These are phyloP conservation scores for Fusarium continuum DNA, from an alignment of 2,329 filamentous ascomycete species.

Conservation along the genomic window DNA sequence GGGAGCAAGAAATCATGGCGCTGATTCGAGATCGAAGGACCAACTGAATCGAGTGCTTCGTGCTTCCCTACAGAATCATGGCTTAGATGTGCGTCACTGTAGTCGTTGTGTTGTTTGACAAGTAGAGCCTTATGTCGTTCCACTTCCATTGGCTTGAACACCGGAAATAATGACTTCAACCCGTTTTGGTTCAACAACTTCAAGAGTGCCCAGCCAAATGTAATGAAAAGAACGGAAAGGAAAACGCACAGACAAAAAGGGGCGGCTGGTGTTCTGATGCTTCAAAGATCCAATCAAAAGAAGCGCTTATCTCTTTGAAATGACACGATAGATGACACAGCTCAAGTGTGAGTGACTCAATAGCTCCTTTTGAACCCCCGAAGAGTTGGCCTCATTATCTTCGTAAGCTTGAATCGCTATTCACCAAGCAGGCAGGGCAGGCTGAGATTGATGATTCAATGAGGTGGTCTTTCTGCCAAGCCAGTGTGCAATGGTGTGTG, in stretches of 20 bases:
- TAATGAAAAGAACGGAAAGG: neutral
- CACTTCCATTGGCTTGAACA: no score
- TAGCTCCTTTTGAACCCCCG: neutral
- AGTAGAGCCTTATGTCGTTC: no score
- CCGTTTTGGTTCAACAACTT: no score
- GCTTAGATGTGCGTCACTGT: neutral
- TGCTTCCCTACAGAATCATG: neutral
- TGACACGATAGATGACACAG: neutral
- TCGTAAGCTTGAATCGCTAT: neutral
- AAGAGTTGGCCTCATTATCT: neutral
- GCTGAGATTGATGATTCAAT: neutral
- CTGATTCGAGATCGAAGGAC: conserved; percentile 9
- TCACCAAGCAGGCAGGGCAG: neutral
- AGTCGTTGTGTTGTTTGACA: no score
- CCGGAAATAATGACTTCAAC: no score
- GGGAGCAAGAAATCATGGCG: neutral
- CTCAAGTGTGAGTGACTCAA: neutral
- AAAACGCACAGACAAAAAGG: no score
- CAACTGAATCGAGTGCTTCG: neutral
- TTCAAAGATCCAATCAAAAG: neutral
- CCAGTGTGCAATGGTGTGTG: neutral
- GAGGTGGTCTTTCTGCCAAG: neutral
- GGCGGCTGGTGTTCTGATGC: neutral
- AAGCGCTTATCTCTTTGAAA: neutral
- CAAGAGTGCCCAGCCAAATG: neutral